Evolutionary conservation across 768 basidiomycete genomes (phyloP), one percentile per base, ranked within the genome.

Genomic region (Symmetrospora coprosmae): DNA sequence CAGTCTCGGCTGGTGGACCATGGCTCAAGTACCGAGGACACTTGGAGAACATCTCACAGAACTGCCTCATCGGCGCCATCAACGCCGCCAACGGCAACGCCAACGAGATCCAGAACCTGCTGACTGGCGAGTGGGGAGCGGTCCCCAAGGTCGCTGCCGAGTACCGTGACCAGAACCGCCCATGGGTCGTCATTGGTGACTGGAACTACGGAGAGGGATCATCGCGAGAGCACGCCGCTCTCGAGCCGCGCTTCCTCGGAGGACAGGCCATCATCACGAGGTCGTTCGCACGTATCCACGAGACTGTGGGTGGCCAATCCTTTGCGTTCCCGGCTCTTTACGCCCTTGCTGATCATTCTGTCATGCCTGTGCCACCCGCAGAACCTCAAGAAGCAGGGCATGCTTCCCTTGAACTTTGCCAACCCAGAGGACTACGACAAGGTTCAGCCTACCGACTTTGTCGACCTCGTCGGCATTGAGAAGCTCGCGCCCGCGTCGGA

Each of bases 1-100:
- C 27, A 66, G 65, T 70, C 74, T 86, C 84, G 63, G 91, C 91
- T 71, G 92, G 91, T 78, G 92, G 92, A 62, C 92, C 92, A 43
- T 97, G 92, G 92, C 81, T 97, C 77, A 96, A 96, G 77, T 97
- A 91, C 79, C 88, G 92, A 78, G 92, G 92, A 64, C 92, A 97
- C 75, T 83, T 96, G 70, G 80, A 94, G 74, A 97, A 96, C 79
- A 97, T 94, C 72, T 94, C 91, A 31, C 87, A 96, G 74, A 96
- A 96, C 79, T 92, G 89, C 77, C 75, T 96, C 72, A 96, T 96
- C 66, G 92, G 92, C 71, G 92, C 90, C 45, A 90, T 97, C 77
- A 96, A 96, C 77, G 69, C 82, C 49, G 90, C 91, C 77, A 92
- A 90, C 73, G 85, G 82, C 61, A 86, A 96, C 75, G 90, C 92